phyloP scores from a whole-genome alignment of 1,284 basidiomycete species.

The Leccinum griseonigrum region DNA sequence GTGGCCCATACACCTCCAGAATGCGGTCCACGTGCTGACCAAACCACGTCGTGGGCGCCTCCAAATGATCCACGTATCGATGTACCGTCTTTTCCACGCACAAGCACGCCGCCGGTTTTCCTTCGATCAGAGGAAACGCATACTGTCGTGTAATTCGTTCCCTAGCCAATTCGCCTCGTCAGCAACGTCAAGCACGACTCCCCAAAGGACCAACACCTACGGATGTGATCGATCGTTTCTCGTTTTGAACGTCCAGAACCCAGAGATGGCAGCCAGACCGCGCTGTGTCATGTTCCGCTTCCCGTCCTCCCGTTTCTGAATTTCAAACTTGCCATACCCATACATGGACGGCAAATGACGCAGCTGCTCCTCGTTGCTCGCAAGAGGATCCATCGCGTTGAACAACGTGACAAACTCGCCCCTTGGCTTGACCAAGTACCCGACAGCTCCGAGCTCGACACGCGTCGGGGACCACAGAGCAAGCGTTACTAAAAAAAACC shows the following conservation, averaged over 20 bases:
- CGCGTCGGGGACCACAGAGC: constrained; percentile 67
- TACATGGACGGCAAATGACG: constrained; percentile 47
- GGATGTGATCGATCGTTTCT: constrained; percentile 35
- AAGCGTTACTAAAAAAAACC: constrained; percentile 50
- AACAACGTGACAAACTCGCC: constrained; percentile 69
- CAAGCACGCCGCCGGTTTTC: constrained; percentile 64
- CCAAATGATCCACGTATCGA: constrained; percentile 58
- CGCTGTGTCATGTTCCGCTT: constrained; percentile 53
- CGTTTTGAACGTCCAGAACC: constrained; percentile 45
- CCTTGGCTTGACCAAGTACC: constrained; percentile 60
- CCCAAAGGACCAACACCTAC: constrained; percentile 27
- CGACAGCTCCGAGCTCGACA: constrained; percentile 66
- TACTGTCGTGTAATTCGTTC: constrained; percentile 52
- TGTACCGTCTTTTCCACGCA: constrained; percentile 69
- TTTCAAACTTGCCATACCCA: constrained; percentile 53
- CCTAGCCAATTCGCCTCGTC: constrained; percentile 30
- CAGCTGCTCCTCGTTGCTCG: constrained; percentile 28
- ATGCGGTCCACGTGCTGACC: constrained; percentile 65
- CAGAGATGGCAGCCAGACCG: constrained; percentile 55
- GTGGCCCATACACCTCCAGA: constrained; percentile 49
- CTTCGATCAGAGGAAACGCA: constrained; percentile 56
- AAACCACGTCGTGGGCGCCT: constrained; percentile 66
- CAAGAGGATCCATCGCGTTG: constrained; percentile 50
- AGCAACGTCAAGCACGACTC: constrained; percentile 1
- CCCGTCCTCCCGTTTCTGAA: constrained; percentile 46